Conservation (phyloP, 139 green algal species). For the Gonium pectorale region DNA sequence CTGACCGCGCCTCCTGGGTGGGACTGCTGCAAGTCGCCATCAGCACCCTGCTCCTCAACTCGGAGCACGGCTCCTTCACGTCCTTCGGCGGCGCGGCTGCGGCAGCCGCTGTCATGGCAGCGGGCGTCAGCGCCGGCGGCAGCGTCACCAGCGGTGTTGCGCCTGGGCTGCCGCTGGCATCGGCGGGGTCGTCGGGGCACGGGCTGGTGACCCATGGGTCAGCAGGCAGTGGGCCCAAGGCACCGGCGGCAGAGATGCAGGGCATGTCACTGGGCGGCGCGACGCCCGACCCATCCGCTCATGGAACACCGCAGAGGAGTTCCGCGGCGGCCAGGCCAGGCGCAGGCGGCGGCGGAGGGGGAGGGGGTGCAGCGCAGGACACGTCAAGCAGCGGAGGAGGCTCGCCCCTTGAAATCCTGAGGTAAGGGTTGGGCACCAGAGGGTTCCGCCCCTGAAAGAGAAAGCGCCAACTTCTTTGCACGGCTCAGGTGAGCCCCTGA, state of each 20-base stretch:
- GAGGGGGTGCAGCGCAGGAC: too few relatives aligned
- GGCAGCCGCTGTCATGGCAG: not conserved
- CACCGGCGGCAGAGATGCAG: not conserved
- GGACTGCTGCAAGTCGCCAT: conserved; percentile 31
- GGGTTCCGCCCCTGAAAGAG: too few relatives aligned
- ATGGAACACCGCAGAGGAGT: too few relatives aligned
- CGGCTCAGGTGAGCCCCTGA: too few relatives aligned
- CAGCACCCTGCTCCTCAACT: not conserved
- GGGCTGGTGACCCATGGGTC: conserved; percentile 1
- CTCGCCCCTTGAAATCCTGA: not conserved
- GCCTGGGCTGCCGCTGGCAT: not conserved
- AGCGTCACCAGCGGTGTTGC: not conserved
- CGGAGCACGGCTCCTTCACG: not conserved
- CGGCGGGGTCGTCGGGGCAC: not conserved
- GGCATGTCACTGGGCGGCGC: too few relatives aligned
- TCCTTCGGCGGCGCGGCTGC: not conserved
- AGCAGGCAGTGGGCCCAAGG: not conserved
- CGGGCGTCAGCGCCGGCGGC: too few relatives aligned
- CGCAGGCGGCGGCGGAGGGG: not conserved
- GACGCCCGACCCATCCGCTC: too few relatives aligned
- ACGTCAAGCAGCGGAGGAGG: too few relatives aligned
- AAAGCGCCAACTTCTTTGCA: too few relatives aligned
- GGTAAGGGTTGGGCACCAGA: not conserved
- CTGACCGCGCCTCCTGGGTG: conserved; percentile 87
- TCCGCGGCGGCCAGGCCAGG: too few relatives aligned